Conservation (phyloP, 2,329 filamentous ascomycete species). For the Aspergillus aculeatus region DNA sequence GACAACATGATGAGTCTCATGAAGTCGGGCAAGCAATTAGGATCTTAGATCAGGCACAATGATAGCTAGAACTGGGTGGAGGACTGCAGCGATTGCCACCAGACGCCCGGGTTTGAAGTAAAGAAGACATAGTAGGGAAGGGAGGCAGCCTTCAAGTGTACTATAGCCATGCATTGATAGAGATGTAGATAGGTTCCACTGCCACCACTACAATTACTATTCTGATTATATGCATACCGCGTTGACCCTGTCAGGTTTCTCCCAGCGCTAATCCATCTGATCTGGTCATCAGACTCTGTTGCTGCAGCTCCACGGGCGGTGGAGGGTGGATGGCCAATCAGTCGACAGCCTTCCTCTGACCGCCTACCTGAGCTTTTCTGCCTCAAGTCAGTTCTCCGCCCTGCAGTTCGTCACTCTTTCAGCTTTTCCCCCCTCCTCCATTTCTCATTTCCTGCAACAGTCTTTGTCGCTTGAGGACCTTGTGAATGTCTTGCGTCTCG, state of each 20-base stretch:
- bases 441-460: slow-evolving; percentile 11
- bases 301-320: neutral
- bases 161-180: neutral
- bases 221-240: neutral
- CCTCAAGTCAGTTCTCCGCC: slow-evolving; percentile 11
- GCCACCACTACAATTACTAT: neutral
- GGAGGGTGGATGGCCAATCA: slow-evolving; percentile 23
- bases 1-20: too few species aligned
- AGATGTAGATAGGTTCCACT: neutral
- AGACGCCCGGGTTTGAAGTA: neutral
- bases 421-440: slow-evolving; percentile 15
- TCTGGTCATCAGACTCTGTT: slow-evolving; percentile 6
- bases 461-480: slow-evolving; percentile 15
- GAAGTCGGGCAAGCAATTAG: too few species aligned
- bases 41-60: too few species aligned
- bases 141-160: neutral
- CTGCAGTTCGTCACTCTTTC: slow-evolving; percentile 10
- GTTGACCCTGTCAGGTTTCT: neutral
- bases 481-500: slow-evolving; percentile 39
- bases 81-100: neutral
- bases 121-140: neutral
- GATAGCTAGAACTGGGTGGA: neutral
- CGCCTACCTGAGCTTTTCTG: neutral
- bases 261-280: neutral
- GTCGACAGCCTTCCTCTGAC: neutral